Conservation (phyloP, 495 filamentous ascomycete species). For the Xylaria bambusicola region DNA sequence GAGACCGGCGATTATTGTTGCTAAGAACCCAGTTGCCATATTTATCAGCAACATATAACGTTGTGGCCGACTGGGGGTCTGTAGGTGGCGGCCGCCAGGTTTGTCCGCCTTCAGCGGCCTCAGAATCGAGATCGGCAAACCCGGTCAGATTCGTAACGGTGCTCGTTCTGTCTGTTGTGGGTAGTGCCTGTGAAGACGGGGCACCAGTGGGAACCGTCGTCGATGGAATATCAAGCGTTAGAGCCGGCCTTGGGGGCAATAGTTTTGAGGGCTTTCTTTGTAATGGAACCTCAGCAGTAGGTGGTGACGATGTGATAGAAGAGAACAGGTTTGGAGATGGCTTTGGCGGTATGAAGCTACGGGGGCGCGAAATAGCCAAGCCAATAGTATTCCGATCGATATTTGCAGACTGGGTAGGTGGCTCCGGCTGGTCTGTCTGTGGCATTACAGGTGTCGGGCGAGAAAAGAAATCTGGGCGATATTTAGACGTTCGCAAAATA, state of each 20-base stretch:
- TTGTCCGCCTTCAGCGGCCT: constrained; percentile 27
- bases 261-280: constrained; percentile 21
- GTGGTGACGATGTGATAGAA: constrained; percentile 6
- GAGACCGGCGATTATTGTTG: constrained; percentile 25
- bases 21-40: constrained; percentile 49
- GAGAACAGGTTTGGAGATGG: constrained; percentile 13
- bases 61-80: constrained; percentile 40
- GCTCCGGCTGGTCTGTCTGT: constrained; percentile 30
- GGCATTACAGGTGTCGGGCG: constrained; percentile 31
- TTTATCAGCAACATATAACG: constrained; percentile 46
- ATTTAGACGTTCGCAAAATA: constrained; percentile 14
- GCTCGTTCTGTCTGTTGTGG: constrained; percentile 38
- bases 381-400: constrained; percentile 39
- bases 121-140: constrained; percentile 42
- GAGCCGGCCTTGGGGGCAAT: constrained; percentile 33
- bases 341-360: constrained; percentile 23
- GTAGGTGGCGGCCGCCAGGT: constrained; percentile 45
- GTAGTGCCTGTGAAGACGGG: constrained; percentile 16
- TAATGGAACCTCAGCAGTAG: not conserved
- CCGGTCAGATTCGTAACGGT: constrained; percentile 51
- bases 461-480: constrained; percentile 3
- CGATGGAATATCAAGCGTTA: constrained; percentile 37
- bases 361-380: constrained; percentile 43
- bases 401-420: constrained; percentile 22
- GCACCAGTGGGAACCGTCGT: constrained; percentile 9